Percentiles rank a stretch among this genome's conserved stretches.
Conservation (phyloP, 31 red algal species). For the Porphyra umbilicalis region DNA sequence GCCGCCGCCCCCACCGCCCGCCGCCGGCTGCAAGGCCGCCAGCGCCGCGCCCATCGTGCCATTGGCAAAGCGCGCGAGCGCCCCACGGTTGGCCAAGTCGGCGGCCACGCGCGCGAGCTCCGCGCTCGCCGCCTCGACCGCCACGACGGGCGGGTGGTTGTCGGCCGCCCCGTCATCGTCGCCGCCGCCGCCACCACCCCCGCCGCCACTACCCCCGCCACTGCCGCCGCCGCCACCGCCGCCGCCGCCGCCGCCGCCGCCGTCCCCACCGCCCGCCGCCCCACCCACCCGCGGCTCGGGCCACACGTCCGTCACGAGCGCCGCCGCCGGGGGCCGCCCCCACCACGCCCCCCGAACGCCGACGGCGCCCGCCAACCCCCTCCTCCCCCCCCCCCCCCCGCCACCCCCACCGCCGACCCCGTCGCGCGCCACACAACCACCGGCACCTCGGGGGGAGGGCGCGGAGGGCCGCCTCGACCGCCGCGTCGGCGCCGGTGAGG, state of each 20-base stretch:
- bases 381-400: no score
- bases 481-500: neutral
- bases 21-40: no score
- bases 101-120: neutral
- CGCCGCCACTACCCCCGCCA: neutral
- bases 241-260: neutral
- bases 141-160: neutral
- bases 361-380: no score
- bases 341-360: no score
- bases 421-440: neutral
- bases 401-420: neutral
- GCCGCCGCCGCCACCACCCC: neutral
- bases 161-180: neutral
- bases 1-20: no score
- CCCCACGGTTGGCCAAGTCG: no score
- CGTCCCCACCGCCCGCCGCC: neutral
- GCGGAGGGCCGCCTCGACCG: neutral
- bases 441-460: neutral
- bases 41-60: no score
- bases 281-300: neutral
- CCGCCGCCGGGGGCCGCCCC: neutral
- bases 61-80: no score
- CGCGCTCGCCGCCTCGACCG: neutral
- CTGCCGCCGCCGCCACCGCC: neutral
- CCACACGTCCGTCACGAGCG: neutral